These are phyloP conservation scores for Hypomontagnella monticulosa DNA, from an alignment of 495 filamentous ascomycete species.

Conservation along the genomic window DNA sequence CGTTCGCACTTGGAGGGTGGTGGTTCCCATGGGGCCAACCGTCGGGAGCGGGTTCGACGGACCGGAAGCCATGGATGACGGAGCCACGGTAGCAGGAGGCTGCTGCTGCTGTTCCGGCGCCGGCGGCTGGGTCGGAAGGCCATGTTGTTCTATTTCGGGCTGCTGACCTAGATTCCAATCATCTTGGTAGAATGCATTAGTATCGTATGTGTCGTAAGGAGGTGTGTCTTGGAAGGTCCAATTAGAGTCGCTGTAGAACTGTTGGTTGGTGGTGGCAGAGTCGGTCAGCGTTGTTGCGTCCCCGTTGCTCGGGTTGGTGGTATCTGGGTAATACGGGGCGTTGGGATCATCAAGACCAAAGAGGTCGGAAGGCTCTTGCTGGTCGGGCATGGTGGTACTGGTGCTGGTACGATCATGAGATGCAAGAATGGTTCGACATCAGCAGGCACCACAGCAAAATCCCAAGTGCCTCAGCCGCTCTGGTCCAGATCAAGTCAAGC, in stretches of 20 bases:
- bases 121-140: conserved; percentile 19
- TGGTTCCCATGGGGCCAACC: conserved; percentile 22
- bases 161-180: conserved; percentile 45
- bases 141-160: conserved; percentile 38
- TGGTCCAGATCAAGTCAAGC: conserved; percentile 33
- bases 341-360: conserved; percentile 46
- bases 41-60: conserved; percentile 30
- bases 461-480: conserved; percentile 34
- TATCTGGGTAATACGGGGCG: conserved; percentile 44
- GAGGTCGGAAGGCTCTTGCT: conserved; percentile 45
- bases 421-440: conserved; percentile 50
- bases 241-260: conserved; percentile 47
- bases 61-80: conserved; percentile 30
- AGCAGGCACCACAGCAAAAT: conserved; percentile 36
- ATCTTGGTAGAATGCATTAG: conserved; percentile 45
- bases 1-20: conserved; percentile 29
- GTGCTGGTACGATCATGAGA: conserved; percentile 49
- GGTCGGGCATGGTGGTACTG: conserved; percentile 43
- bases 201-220: conserved; percentile 54
- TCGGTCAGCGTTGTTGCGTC: conserved; percentile 42
- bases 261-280: conserved; percentile 42
- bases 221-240: conserved; percentile 58
- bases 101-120: conserved; percentile 27
- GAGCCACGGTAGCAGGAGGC: conserved; percentile 25
- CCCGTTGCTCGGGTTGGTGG: conserved; percentile 39